Percentiles rank a stretch among this genome's conserved stretches.
Evolutionary conservation across 352 stramenopile genomes (phyloP).

Genomic region (Pilasporangium apinafurcum): DNA sequence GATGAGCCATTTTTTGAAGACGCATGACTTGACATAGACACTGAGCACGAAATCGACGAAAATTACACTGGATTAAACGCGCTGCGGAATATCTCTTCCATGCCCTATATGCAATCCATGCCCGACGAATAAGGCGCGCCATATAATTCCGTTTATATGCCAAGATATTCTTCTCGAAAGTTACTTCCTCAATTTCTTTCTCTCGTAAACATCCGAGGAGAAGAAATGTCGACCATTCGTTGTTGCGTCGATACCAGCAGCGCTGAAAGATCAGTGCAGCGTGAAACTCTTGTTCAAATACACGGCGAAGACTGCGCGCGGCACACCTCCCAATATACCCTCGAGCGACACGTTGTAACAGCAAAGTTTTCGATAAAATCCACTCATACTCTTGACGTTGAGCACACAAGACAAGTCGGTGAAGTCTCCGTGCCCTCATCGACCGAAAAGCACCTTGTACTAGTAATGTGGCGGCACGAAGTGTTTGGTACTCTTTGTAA

Average conservation of each 20-base stretch:
- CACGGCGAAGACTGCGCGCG: constrained; percentile 13
- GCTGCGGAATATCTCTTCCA: constrained; percentile 20
- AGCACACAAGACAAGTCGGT: constrained; percentile 45
- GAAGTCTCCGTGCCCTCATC: constrained; percentile 38
- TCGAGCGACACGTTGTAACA: constrained; percentile 45
- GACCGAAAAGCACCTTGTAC: constrained; percentile 56
- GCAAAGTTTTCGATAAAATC: constrained; percentile 25
- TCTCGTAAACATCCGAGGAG: constrained; percentile 71
- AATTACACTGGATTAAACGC: constrained; percentile 35
- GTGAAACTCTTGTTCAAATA: constrained; percentile 38
- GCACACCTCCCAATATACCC: constrained; percentile 42
- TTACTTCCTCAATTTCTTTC: constrained; percentile 52
- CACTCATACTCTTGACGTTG: constrained; percentile 42
- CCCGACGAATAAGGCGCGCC: constrained; percentile 31
- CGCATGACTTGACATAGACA: constrained; percentile 20
- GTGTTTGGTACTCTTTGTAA: constrained; percentile 25
- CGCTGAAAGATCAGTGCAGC: constrained; percentile 68
- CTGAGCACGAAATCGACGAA: constrained; percentile 25
- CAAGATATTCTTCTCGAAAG: constrained; percentile 34
- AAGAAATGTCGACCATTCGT: constrained; percentile 81
- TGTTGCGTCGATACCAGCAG: constrained; percentile 75
- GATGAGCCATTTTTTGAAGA: constrained; percentile 36
- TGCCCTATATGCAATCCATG: constrained; percentile 23
- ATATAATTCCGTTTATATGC: constrained; percentile 34
- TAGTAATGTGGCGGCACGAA: constrained; percentile 37